Conservation (phyloP, 148 eudicot genomes). For the Rhododendron ovatum region DNA sequence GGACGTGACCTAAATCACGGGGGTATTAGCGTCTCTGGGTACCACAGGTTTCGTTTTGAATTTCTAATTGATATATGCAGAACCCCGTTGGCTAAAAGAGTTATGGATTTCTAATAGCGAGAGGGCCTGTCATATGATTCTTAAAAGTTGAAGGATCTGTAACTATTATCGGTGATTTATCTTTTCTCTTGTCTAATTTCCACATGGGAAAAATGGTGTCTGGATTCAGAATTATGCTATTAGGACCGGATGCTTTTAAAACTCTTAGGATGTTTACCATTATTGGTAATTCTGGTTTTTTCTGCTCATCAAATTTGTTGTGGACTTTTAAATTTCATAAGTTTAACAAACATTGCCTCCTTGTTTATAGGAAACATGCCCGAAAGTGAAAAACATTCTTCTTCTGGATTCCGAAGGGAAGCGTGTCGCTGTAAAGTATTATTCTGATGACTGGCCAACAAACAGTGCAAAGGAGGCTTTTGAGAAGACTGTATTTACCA, state of each 20-base stretch:
- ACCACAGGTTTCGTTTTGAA: background rate
- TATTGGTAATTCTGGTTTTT: background rate
- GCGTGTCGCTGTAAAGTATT: conserved; percentile 41
- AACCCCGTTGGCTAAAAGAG: background rate
- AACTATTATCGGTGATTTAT: background rate
- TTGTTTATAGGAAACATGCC: conserved; percentile 34
- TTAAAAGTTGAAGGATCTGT: background rate
- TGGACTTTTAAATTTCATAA: background rate
- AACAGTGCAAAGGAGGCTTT: conserved; percentile 37
- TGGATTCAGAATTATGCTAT: background rate
- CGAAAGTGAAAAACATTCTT: conserved; percentile 33
- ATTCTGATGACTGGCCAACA: conserved; percentile 41
- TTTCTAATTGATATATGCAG: background rate
- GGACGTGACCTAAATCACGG: background rate
- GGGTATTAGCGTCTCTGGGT: background rate
- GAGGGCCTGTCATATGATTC: background rate
- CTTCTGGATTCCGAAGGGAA: conserved; percentile 42
- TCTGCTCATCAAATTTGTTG: background rate
- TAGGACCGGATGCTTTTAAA: background rate
- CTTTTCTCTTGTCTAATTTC: background rate
- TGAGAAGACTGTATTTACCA: conserved; percentile 34
- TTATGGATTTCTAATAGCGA: background rate
- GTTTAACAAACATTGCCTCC: background rate
- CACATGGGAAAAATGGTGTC: background rate
- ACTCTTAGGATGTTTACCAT: background rate